Evolutionary conservation across 306 rosid genomes (phyloP).

Genomic region (Rosa chinensis): DNA sequence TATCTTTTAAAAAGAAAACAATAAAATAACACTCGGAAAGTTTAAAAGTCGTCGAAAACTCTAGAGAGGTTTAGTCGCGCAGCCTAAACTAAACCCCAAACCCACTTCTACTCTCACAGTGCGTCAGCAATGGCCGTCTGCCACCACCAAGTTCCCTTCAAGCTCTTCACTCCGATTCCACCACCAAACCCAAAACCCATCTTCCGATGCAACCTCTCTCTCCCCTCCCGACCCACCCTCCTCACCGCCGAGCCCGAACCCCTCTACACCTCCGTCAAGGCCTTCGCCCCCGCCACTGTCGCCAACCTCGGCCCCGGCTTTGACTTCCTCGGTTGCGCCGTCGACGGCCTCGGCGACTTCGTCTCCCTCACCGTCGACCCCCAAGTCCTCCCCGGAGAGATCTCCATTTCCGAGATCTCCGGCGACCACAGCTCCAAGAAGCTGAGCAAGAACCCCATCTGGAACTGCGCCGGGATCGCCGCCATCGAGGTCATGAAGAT

Average conservation of each 20-base stretch:
- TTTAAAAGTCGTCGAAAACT: no score
- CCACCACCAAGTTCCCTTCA: conserved; percentile 36
- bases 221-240: conserved; percentile 33
- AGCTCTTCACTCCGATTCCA: conserved; percentile 18
- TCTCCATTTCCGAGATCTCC: conserved; percentile 47
- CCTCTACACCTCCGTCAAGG: conserved; percentile 47
- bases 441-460: conserved; percentile 69
- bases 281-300: conserved; percentile 85
- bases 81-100: not conserved
- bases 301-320: conserved; percentile 93
- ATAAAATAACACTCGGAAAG: no score
- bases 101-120: not conserved
- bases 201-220: conserved; percentile 49
- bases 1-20: no score
- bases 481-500: conserved; percentile 83
- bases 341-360: conserved; percentile 72
- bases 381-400: conserved; percentile 63
- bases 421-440: conserved; percentile 41
- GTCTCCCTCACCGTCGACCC: conserved; percentile 70
- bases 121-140: conserved; percentile 44
- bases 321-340: conserved; percentile 87
- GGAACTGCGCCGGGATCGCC: conserved; percentile 85
- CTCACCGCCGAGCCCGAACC: conserved; percentile 54
- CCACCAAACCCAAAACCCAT: conserved; percentile 25
- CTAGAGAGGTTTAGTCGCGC: not conserved